Evolutionary conservation across 257 asterid genomes (phyloP).

Genomic region (Osmanthus fragrans): DNA sequence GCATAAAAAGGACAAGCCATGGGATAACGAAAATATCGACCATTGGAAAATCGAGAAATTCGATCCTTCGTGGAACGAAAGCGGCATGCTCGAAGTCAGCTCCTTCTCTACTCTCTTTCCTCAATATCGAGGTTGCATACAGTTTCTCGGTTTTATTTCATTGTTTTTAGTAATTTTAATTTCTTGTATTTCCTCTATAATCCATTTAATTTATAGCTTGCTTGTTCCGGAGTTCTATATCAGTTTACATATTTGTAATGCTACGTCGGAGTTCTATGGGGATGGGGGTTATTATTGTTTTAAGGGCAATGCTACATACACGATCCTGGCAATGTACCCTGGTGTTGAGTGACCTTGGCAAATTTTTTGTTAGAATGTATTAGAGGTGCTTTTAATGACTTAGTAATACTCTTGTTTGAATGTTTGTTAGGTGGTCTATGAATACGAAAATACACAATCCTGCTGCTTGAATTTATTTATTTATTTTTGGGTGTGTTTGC

Average conservation of each 20-base stretch:
- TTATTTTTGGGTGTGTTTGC: background rate
- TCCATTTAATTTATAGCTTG: background rate
- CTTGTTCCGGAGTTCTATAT: background rate
- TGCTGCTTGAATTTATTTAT: background rate
- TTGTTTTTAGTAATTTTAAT: background rate
- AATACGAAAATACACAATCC: background rate
- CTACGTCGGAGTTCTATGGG: background rate
- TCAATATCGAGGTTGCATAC: constrained; percentile 41
- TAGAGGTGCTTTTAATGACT: background rate
- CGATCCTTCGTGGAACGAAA: constrained; percentile 68
- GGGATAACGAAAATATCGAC: constrained; percentile 70
- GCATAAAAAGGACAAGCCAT: constrained; percentile 74
- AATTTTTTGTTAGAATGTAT: background rate
- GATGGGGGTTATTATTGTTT: background rate
- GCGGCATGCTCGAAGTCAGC: constrained; percentile 69
- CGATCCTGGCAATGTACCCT: background rate
- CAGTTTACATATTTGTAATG: background rate
- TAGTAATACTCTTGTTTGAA: background rate
- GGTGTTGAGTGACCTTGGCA: background rate
- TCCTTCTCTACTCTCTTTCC: constrained; percentile 80
- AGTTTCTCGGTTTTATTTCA: background rate
- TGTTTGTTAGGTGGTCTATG: background rate
- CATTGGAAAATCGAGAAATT: constrained; percentile 77
- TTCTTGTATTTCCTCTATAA: background rate
- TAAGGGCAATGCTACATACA: background rate